Percentiles rank a stretch among this genome's conserved stretches.
phyloP scores from a whole-genome alignment of 2,329 filamentous ascomycete genomes.

The Sarocladium strictum region DNA sequence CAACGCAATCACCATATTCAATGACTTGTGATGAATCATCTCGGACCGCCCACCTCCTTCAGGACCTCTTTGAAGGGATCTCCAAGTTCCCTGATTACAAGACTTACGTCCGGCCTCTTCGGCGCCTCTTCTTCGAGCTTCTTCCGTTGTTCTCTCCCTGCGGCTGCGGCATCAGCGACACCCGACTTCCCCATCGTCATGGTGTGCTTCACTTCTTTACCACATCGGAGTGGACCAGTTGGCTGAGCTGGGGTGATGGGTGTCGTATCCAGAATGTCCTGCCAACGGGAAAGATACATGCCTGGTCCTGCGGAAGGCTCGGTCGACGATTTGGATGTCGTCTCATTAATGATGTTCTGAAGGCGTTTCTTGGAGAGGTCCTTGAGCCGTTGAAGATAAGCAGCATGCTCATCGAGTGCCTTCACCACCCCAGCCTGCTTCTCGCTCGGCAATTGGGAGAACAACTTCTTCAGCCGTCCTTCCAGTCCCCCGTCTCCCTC shows the following conservation, averaged over 20 bases:
- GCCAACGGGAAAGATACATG: conserved; percentile 67
- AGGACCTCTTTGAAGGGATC: conserved; percentile 30
- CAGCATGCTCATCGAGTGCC: conserved; percentile 53
- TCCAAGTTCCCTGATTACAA: conserved; percentile 35
- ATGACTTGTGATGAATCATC: background rate
- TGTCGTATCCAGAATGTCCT: conserved; percentile 63
- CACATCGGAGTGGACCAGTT: conserved; percentile 45
- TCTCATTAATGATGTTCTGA: conserved; percentile 46
- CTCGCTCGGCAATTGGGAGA: conserved; percentile 37
- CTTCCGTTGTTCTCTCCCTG: conserved; percentile 21
- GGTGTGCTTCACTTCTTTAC: conserved; percentile 43
- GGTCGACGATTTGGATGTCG: conserved; percentile 14
- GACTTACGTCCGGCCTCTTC: conserved; percentile 33
- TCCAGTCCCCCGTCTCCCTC: conserved; percentile 29
- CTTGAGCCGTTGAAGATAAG: conserved; percentile 53
- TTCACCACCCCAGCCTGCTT: conserved; percentile 39
- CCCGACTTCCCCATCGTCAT: conserved; percentile 38
- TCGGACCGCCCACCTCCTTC: conserved; percentile 15
- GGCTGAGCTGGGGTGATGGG: conserved; percentile 55
- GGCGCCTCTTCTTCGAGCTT: conserved; percentile 24
- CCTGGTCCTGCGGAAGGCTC: conserved; percentile 51
- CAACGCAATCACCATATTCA: background rate
- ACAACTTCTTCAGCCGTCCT: conserved; percentile 33
- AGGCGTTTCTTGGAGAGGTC: conserved; percentile 48
- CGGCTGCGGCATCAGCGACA: conserved; percentile 21